Conservation (phyloP, 305 asterid species). For the Ilex paraguariensis region DNA sequence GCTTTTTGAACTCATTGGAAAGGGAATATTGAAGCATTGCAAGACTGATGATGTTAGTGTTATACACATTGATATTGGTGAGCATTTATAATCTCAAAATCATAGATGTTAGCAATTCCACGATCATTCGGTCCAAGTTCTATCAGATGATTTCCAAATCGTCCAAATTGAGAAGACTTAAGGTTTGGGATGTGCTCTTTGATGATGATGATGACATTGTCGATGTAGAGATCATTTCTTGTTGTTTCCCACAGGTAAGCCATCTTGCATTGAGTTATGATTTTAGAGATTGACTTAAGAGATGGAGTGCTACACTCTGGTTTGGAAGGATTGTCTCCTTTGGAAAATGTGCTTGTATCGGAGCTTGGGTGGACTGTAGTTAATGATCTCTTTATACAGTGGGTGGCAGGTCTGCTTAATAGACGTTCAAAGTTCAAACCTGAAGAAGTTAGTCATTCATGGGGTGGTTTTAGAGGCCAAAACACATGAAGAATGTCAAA, state of each 20-base stretch:
- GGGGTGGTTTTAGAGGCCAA: conserved; percentile 16
- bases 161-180: conserved; percentile 17
- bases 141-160: conserved; percentile 16
- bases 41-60: no score
- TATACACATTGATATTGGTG: no score
- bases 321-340: conserved; percentile 11
- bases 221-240: conserved; percentile 18
- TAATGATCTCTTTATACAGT: conserved; percentile 8
- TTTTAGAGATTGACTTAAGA: conserved; percentile 12
- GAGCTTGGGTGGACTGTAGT: conserved; percentile 18
- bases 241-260: conserved; percentile 18
- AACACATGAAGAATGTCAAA: conserved; percentile 20
- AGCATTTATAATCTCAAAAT: conserved; percentile 20
- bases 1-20: no score
- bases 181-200: conserved; percentile 17
- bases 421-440: conserved; percentile 11
- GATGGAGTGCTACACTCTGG: conserved; percentile 13
- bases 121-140: conserved; percentile 18
- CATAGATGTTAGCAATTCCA: conserved; percentile 13
- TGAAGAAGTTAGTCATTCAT: conserved; percentile 18
- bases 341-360: conserved; percentile 17
- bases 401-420: conserved; percentile 20
- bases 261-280: conserved; percentile 21
- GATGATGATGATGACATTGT: conserved; percentile 21
- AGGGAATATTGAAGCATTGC: no score